These are phyloP conservation scores for Chrysosporium keratinophilum DNA, from an alignment of 2,329 filamentous ascomycete species.

Conservation along the genomic window DNA sequence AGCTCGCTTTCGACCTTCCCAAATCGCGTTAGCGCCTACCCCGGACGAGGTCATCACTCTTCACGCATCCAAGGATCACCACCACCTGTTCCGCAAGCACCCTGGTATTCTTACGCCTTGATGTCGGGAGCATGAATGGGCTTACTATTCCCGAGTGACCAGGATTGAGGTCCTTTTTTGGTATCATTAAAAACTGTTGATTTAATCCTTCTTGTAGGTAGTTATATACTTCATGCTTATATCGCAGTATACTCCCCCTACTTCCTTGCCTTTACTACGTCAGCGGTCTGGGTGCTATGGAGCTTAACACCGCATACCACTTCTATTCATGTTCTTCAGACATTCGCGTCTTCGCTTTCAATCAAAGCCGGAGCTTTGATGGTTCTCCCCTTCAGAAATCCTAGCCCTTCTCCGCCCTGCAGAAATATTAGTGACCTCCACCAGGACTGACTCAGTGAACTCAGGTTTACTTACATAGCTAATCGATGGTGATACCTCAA, in stretches of 20 bases:
- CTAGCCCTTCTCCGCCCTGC: conserved; percentile 53
- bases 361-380: conserved; percentile 56
- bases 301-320: too few relatives aligned
- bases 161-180: neutral
- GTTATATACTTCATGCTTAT: neutral
- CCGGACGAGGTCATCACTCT: conserved; percentile 8
- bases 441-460: neutral
- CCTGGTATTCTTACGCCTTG: neutral
- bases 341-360: conserved; percentile 44
- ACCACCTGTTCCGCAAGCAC: neutral
- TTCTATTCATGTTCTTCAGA: conserved; percentile 8
- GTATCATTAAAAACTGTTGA: neutral
- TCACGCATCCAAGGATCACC: neutral
- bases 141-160: too few relatives aligned
- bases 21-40: conserved; percentile 13
- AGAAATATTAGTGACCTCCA: conserved; percentile 10
- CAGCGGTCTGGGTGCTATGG: too few relatives aligned
- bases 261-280: too few relatives aligned
- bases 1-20: conserved; percentile 14
- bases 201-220: neutral
- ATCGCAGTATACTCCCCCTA: neutral
- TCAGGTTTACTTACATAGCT: conserved; percentile 68
- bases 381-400: conserved; percentile 49
- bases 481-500: conserved; percentile 85
- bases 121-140: too few relatives aligned